Conservation (phyloP, 2,329 filamentous ascomycete genomes). For the Epichloe coenophiala region DNA sequence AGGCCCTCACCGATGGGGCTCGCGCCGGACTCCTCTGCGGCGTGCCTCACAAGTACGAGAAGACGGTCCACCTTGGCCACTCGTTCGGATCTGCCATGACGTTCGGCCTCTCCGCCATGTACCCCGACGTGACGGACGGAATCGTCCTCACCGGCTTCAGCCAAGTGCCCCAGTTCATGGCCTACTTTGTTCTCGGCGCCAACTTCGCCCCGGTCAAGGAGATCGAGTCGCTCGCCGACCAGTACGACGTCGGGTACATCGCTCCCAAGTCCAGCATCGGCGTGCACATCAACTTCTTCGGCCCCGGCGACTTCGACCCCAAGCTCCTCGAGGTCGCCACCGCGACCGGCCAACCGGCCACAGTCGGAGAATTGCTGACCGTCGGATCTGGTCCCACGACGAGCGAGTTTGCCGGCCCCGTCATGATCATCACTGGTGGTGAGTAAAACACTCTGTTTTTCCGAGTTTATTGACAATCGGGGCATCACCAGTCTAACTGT, state of each 20-base stretch:
- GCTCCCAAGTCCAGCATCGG: constrained; percentile 29
- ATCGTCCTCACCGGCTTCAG: constrained; percentile 49
- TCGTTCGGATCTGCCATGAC: constrained; percentile 48
- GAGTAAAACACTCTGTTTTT: constrained; percentile 6
- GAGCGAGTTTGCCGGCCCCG: constrained; percentile 36
- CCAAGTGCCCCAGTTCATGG: constrained; percentile 29
- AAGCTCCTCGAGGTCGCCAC: constrained; percentile 32
- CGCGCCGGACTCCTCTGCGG: constrained; percentile 30
- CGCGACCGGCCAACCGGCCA: constrained; percentile 39
- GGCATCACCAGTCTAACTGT: too few relatives aligned
- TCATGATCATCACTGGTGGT: constrained; percentile 45
- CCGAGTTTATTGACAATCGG: fast-evolving
- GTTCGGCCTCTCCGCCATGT: constrained; percentile 37
- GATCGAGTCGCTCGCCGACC: constrained; percentile 12
- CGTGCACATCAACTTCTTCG: constrained; percentile 39
- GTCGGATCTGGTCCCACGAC: constrained; percentile 24
- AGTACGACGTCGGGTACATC: constrained; percentile 39
- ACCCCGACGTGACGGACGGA: constrained; percentile 41
- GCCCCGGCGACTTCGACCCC: constrained; percentile 40
- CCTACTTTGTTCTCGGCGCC: constrained; percentile 28
- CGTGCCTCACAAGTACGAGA: constrained; percentile 22
- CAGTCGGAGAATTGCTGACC: constrained; percentile 45
- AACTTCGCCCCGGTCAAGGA: constrained; percentile 32
- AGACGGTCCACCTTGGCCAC: constrained; percentile 48
- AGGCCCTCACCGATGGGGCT: constrained; percentile 35